phyloP scores from a whole-genome alignment of 2,329 filamentous ascomycete genomes.

The Scedosporium aurantiacum region DNA sequence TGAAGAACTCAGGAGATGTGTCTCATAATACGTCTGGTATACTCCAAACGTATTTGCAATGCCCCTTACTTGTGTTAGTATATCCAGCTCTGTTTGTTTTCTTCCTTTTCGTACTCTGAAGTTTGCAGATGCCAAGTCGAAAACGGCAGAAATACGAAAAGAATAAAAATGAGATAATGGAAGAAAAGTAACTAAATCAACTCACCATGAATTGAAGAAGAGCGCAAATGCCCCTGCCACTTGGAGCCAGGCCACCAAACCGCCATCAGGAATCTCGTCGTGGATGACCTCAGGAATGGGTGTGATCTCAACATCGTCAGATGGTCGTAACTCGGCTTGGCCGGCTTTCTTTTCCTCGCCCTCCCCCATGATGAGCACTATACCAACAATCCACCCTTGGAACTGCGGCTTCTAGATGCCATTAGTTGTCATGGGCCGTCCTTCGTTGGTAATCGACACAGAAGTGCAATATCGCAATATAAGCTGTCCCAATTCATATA shows the following conservation, averaged over 20 bases:
- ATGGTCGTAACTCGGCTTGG: not conserved
- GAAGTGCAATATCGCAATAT: too few species aligned
- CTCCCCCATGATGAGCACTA: too few species aligned
- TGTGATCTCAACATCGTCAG: not conserved
- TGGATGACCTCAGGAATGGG: not conserved
- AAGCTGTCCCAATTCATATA: too few species aligned
- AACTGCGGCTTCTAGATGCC: too few species aligned
- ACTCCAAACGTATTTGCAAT: conserved; percentile 25
- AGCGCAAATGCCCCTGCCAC: conserved; percentile 23
- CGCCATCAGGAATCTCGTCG: conserved; percentile 16
- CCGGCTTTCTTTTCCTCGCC: not conserved
- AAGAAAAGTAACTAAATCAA: not conserved
- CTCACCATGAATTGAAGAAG: conserved; percentile 24
- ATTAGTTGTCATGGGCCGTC: too few species aligned
- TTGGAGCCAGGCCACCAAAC: conserved; percentile 23
- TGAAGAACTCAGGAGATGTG: conserved; percentile 13
- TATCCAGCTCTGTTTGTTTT: too few species aligned
- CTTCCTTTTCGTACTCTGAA: too few species aligned
- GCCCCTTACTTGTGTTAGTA: conserved; percentile 14
- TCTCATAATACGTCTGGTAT: conserved; percentile 23
- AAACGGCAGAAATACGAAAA: not conserved
- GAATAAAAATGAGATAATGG: too few species aligned
- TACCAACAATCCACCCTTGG: too few species aligned
- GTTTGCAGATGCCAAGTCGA: not conserved
- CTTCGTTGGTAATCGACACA: too few species aligned